A percentile compares a stretch with the other conserved stretches of the same genome.
Conservation (phyloP, 495 filamentous ascomycete genomes). For the Neurospora cerealis region DNA sequence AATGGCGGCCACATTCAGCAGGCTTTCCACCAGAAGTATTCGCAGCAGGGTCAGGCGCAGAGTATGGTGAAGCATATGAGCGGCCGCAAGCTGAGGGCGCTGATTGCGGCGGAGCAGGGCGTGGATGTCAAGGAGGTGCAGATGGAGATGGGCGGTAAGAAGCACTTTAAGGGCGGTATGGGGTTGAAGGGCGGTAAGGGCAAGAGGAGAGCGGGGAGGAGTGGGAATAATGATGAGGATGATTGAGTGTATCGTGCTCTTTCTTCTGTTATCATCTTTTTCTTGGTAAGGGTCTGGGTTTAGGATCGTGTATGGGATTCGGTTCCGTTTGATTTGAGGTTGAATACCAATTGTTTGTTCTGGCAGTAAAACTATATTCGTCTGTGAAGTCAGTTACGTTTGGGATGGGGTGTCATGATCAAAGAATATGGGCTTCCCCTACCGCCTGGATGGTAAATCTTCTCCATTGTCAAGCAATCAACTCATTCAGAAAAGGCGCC, state of each 20-base stretch:
- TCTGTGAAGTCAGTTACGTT: not conserved
- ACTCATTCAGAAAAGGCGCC: not conserved
- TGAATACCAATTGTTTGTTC: not conserved
- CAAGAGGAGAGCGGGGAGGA: constrained; percentile 25
- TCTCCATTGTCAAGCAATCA: not conserved
- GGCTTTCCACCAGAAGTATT: constrained; percentile 81
- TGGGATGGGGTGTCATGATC: not conserved
- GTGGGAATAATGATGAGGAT: constrained; percentile 12
- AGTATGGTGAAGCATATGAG: constrained; percentile 51
- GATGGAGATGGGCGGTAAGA: constrained; percentile 58
- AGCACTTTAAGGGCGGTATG: constrained; percentile 81
- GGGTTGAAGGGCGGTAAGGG: constrained; percentile 37
- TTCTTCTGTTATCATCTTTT: not conserved
- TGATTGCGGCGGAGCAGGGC: constrained; percentile 78
- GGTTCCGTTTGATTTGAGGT: not conserved
- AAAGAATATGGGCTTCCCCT: not conserved
- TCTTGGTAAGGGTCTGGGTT: not conserved
- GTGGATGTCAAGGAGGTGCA: constrained; percentile 76
- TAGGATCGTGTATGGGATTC: not conserved
- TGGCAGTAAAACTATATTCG: not conserved
- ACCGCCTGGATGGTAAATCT: not conserved
- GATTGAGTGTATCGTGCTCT: constrained; percentile 5
- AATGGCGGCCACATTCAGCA: constrained; percentile 57
- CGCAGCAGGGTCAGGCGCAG: constrained; percentile 55
- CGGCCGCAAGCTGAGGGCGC: constrained; percentile 72